Conservation (phyloP, 306 rosid species). For the Senna siamea region DNA sequence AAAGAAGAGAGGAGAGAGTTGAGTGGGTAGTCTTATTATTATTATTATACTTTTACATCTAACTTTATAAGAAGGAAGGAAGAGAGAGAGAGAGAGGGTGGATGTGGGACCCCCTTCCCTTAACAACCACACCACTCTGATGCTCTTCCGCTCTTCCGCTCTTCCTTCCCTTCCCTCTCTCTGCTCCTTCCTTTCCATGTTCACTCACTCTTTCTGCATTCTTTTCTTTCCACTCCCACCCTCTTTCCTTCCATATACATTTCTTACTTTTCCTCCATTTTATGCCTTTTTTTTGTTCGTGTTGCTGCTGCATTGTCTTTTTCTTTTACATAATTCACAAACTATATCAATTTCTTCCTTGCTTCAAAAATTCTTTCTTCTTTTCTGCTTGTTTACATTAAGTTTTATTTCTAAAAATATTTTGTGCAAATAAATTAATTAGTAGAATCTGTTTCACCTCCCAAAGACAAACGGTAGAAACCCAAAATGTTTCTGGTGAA, state of each 20-base stretch:
- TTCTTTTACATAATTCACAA: too few species aligned
- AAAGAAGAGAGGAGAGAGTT: too few species aligned
- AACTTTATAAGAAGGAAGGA: background rate
- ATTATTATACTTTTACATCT: background rate
- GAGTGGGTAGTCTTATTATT: background rate
- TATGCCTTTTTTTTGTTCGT: too few species aligned
- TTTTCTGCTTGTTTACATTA: too few species aligned
- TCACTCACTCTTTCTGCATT: background rate
- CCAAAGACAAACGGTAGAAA: background rate
- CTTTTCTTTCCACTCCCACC: background rate
- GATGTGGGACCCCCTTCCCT: constrained; percentile 1
- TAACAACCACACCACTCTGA: background rate
- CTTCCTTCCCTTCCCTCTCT: background rate
- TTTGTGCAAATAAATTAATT: too few species aligned
- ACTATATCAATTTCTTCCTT: too few species aligned
- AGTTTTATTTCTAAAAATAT: too few species aligned
- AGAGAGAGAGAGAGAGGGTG: too few species aligned
- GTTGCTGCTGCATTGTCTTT: too few species aligned
- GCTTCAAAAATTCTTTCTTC: too few species aligned
- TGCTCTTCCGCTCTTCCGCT: background rate
- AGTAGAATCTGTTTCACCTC: background rate
- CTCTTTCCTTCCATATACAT: background rate
- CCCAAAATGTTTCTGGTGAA: too few species aligned
- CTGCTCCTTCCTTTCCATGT: background rate
- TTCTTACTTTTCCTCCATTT: too few species aligned